Evolutionary conservation across 2,329 filamentous ascomycete species (phyloP).

Genomic region (Cryoendolithus antarcticus): DNA sequence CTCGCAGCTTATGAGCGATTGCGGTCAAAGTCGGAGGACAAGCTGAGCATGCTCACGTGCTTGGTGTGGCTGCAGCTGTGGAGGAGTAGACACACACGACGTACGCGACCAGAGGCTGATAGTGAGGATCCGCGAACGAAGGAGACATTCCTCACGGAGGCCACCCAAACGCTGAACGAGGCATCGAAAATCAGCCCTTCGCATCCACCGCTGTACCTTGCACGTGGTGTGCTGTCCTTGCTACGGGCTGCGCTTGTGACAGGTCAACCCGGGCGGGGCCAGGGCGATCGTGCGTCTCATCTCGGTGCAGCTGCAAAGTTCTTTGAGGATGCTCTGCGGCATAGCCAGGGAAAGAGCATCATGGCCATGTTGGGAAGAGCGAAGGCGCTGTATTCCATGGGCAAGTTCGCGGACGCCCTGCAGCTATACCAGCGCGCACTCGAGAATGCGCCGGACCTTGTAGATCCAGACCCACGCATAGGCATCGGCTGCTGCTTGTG

Average conservation of each 20-base stretch:
- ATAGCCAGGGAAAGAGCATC: constrained; percentile 77
- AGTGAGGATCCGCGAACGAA: constrained; percentile 72
- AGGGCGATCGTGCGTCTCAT: constrained; percentile 2
- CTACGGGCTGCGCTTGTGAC: constrained; percentile 62
- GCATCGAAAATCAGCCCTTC: constrained; percentile 84
- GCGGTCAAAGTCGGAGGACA: constrained; percentile 59
- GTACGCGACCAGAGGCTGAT: constrained; percentile 46
- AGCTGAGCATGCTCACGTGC: constrained; percentile 70
- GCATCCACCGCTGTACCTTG: constrained; percentile 81
- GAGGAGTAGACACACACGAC: constrained; percentile 72
- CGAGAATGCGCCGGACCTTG: constrained; percentile 70
- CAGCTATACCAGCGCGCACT: constrained; percentile 78
- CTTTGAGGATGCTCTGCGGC: constrained; percentile 84
- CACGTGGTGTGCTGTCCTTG: constrained; percentile 77
- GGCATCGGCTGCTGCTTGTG: constrained; percentile 96
- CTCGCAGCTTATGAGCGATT: constrained; percentile 48
- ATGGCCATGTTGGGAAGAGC: constrained; percentile 86
- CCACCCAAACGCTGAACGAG: constrained; percentile 87
- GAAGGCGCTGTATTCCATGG: constrained; percentile 72
- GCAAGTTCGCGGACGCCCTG: constrained; percentile 73
- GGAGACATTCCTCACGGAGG: constrained; percentile 79
- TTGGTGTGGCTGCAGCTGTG: constrained; percentile 85
- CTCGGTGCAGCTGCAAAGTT: constrained; percentile 60
- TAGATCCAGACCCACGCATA: constrained; percentile 88
- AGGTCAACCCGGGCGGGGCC: constrained; percentile 2